phyloP scores from a whole-genome alignment of 2,329 filamentous ascomycete genomes.

The Alternaria sp. region DNA sequence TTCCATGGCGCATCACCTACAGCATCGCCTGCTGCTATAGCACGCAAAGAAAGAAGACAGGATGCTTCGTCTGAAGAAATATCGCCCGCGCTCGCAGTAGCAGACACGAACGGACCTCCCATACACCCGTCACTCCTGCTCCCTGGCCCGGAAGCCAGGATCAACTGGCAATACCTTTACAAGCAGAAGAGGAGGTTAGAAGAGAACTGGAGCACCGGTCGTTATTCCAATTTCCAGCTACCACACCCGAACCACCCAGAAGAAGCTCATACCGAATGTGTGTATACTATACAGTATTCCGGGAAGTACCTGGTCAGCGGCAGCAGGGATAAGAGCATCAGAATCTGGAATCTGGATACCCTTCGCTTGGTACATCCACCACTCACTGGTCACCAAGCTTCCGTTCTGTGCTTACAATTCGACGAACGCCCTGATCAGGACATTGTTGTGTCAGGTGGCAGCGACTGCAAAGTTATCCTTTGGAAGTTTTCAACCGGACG shows the following conservation, averaged over 20 bases:
- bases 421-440: slow-evolving; percentile 88
- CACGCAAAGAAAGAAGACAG: slow-evolving; percentile 30
- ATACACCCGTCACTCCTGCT: slow-evolving; percentile 46
- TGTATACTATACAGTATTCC: slow-evolving; percentile 93
- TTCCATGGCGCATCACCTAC: slow-evolving; percentile 34
- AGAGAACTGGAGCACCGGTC: slow-evolving; percentile 87
- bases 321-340: slow-evolving; percentile 85
- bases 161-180: slow-evolving; percentile 96
- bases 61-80: slow-evolving; percentile 14
- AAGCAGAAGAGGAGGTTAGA: slow-evolving; percentile 85
- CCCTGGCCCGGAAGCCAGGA: slow-evolving; percentile 60
- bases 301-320: slow-evolving; percentile 89
- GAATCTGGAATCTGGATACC: slow-evolving; percentile 89
- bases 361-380: slow-evolving; percentile 78
- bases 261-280: slow-evolving; percentile 89
- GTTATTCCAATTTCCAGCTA: slow-evolving; percentile 85
- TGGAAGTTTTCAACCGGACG: slow-evolving; percentile 94
- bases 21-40: slow-evolving; percentile 24
- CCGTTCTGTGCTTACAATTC: slow-evolving; percentile 94
- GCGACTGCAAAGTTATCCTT: slow-evolving; percentile 87
- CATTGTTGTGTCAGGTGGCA: slow-evolving; percentile 93
- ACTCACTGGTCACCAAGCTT: slow-evolving; percentile 79
- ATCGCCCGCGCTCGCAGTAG: slow-evolving; percentile 13
- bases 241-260: slow-evolving; percentile 81
- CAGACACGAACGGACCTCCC: slow-evolving; percentile 20